phyloP scores from a whole-genome alignment of 169 alveolate genomes.

The Babesia bovis region DNA sequence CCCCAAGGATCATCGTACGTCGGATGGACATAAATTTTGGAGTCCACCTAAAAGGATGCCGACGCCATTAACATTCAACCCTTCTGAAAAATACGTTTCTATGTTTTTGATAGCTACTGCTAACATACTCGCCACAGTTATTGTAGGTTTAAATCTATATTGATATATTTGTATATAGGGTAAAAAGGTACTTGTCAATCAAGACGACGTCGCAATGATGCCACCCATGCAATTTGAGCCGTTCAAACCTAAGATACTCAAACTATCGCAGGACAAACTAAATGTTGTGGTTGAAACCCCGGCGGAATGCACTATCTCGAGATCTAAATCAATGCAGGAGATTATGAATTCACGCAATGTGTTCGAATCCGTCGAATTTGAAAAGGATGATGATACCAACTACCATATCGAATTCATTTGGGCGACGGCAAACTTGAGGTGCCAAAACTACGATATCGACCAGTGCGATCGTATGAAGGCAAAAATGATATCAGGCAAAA shows the following conservation, averaged over 20 bases:
- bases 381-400: constrained; percentile 98
- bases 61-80: constrained; percentile 75
- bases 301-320: constrained; percentile 1
- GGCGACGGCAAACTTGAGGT: constrained; percentile 95
- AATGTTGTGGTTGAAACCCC: constrained; percentile 56
- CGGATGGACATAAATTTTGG: constrained; percentile 97
- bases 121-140: constrained; percentile 85
- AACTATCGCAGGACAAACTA: constrained; percentile 55
- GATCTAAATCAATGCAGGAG: constrained; percentile 17
- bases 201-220: constrained; percentile 14
- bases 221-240: constrained; percentile 28
- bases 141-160: constrained; percentile 7
- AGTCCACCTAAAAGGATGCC: constrained; percentile 98
- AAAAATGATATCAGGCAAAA: constrained; percentile 98
- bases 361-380: constrained; percentile 86
- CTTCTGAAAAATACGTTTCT: constrained; percentile 28
- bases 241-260: constrained; percentile 54
- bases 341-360: constrained; percentile 22
- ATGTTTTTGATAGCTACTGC: constrained; percentile 88
- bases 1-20: constrained; percentile 93
- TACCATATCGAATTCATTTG: constrained; percentile 96
- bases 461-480: constrained; percentile 91
- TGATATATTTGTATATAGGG: constrained; percentile 1
- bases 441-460: constrained; percentile 92
- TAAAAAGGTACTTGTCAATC: constrained; percentile 5